Conservation (phyloP, 371 early-diverging fungal genomes). For the Mucor velutinosus region DNA sequence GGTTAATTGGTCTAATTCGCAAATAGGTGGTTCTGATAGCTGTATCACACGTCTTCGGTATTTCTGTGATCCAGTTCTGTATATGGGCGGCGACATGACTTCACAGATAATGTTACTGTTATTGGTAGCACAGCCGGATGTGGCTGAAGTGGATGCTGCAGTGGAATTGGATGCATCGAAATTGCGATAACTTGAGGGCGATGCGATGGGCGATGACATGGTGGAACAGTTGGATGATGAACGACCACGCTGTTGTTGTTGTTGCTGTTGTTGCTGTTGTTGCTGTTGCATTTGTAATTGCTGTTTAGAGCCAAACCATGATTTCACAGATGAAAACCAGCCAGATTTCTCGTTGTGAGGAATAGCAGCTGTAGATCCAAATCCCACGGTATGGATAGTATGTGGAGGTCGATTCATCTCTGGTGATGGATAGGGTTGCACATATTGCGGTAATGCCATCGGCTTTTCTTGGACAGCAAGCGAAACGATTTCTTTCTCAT, state of each 20-base stretch:
- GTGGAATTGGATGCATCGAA: constrained; percentile 11
- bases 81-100: constrained; percentile 28
- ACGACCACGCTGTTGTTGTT: constrained; percentile 10
- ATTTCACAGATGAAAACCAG: constrained; percentile 51
- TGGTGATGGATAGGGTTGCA: constrained; percentile 24
- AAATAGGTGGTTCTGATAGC: constrained; percentile 32
- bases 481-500: not conserved
- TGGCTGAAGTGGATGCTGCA: not conserved
- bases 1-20: constrained; percentile 39
- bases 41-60: constrained; percentile 33
- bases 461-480: not conserved
- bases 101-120: not conserved
- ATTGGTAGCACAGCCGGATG: not conserved
- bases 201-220: constrained; percentile 14
- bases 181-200: constrained; percentile 19
- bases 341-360: constrained; percentile 25
- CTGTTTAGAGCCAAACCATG: constrained; percentile 46
- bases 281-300: constrained; percentile 9
- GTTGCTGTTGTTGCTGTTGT: constrained; percentile 10
- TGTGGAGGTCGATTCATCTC: constrained; percentile 5
- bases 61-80: constrained; percentile 34
- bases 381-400: constrained; percentile 22
- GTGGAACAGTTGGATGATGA: constrained; percentile 14
- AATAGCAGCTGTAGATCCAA: constrained; percentile 20
- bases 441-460: not conserved